Evolutionary conservation across 345 rosid genomes (phyloP).

Genomic region (Citrus hindsii): DNA sequence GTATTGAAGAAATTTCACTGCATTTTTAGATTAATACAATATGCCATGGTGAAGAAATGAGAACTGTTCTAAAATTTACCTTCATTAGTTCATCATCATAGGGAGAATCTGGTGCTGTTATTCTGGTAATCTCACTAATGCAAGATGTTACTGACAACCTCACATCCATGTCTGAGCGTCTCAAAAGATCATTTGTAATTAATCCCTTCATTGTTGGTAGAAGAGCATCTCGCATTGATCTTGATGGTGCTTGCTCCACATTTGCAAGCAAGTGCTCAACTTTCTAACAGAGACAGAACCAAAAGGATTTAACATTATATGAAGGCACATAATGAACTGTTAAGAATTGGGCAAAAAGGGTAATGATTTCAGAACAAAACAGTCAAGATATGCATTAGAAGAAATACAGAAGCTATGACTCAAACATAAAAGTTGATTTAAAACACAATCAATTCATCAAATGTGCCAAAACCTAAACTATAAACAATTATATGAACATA

Average conservation of each 20-base stretch:
- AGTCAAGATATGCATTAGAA: not conserved
- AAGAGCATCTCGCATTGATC: slow-evolving; percentile 46
- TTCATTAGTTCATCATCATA: slow-evolving; percentile 65
- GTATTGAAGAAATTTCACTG: not conserved
- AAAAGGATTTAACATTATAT: not conserved
- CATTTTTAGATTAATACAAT: not conserved
- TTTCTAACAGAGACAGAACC: slow-evolving; percentile 34
- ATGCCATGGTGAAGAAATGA: not conserved
- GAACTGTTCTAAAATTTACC: slow-evolving; percentile 33
- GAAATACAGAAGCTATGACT: not conserved
- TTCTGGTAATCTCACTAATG: slow-evolving; percentile 66
- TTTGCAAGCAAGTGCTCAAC: slow-evolving; percentile 49
- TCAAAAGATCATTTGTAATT: slow-evolving; percentile 44
- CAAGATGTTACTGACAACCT: slow-evolving; percentile 65
- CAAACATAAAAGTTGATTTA: not conserved
- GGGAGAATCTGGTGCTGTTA: slow-evolving; percentile 80
- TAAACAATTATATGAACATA: not conserved
- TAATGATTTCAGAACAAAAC: not conserved
- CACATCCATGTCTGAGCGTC: slow-evolving; percentile 54
- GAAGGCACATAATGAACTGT: not conserved
- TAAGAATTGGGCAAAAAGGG: not conserved
- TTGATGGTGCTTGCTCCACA: slow-evolving; percentile 63
- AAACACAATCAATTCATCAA: too few species aligned
- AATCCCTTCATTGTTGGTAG: slow-evolving; percentile 59
- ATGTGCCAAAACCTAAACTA: too few species aligned